Base-by-base conservation (phyloP, 495 filamentous ascomycete genomes). In the Cryomyces minteri region DNA sequence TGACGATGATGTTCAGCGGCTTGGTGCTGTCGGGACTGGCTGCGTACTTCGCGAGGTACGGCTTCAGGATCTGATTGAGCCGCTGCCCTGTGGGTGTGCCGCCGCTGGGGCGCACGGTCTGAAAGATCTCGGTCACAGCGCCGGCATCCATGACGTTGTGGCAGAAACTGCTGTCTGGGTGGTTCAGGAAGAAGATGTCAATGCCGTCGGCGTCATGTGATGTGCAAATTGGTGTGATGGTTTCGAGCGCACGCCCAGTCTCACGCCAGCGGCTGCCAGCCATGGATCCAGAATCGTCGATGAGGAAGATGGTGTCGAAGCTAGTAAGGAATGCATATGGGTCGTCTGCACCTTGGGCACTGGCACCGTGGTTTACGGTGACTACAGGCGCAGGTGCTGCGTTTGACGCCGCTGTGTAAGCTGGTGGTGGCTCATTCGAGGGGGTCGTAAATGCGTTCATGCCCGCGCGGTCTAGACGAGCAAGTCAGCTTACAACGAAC, bases 211-310 rank as follows among this genome's bases (percentile, higher is more conserved):
- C 52, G 60, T 95, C 88, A 66, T 85, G 77, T 36, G 69, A 61
- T 0, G 84, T 83, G 64, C 88, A 93, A 56, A 96, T 80, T 0
- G 82, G 84, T 0, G 88, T 72, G 61, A 98, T 88, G 45, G 74
- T 68, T 14, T 73, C 65, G 7, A 98, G 73, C 32, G 83, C 86
- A 6, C 67, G 62, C 34, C 71, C 65, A 31, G 82, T 82, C 62
- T 94, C 84, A 14, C 63, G 60, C 90, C 90, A 98, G 39, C 71
- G 72, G 9, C 59, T 51, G 46, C 79, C 84, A n/a, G 68, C 67
- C 90, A 98, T 98, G 58, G 77, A 84, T 31, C 77, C 73, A 41
- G 79, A 85, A 70, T 98, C 90, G 58, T 98, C 90, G 58, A 98
- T 84, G 0, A 98, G 65, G 66, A 98, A 90, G 45, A 88, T 62